These are phyloP conservation scores for Trichoderma hamatum DNA, from an alignment of 2,329 filamentous ascomycete species.

Conservation along the genomic window DNA sequence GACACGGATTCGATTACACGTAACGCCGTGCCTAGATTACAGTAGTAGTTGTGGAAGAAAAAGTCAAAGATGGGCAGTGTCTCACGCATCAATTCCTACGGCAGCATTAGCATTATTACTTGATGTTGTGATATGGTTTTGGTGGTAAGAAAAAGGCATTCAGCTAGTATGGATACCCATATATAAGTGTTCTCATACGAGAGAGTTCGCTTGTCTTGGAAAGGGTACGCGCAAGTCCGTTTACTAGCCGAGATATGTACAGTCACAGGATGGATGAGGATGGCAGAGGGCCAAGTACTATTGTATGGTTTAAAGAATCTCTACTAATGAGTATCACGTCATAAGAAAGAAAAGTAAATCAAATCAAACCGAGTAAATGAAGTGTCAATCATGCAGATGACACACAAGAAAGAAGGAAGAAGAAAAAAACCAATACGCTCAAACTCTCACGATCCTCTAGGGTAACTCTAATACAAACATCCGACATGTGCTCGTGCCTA, in stretches of 20 bases:
- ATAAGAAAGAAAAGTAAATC: not conserved
- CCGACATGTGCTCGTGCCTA: not conserved
- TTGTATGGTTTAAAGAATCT: not conserved
- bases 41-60: not conserved
- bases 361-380: not conserved
- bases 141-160: not conserved
- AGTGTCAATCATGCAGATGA: not conserved
- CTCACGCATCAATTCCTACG: not conserved
- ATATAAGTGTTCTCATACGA: not conserved
- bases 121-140: not conserved
- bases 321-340: not conserved
- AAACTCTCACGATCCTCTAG: slow-evolving; percentile 15
- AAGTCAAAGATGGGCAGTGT: not conserved
- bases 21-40: not conserved
- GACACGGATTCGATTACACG: not conserved
- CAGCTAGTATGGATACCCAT: not conserved
- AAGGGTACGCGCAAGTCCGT: not conserved
- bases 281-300: not conserved
- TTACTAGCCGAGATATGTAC: not conserved
- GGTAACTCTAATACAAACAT: slow-evolving; percentile 14
- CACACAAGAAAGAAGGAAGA: not conserved
- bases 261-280: not conserved
- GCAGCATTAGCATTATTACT: not conserved
- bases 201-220: not conserved
- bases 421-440: not conserved